A percentile compares a stretch with the other conserved stretches of the same genome.
These are phyloP conservation scores for Pseudogymnoascus sp. DNA, from an alignment of 2,329 filamentous ascomycete species.

Conservation along the genomic window DNA sequence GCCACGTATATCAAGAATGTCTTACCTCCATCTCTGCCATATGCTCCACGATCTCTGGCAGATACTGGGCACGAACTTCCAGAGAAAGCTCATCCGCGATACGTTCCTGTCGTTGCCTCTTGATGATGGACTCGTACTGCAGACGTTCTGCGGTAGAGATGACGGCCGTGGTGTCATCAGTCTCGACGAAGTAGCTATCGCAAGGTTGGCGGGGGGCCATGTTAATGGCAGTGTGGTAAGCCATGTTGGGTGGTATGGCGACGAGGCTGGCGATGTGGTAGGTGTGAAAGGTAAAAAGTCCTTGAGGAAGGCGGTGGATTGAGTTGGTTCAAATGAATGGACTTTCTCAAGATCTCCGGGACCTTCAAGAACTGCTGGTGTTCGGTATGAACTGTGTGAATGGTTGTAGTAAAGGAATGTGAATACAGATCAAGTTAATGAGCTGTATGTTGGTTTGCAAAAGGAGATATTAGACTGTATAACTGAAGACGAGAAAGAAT, in stretches of 20 bases:
- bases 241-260: conserved; percentile 9
- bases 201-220: conserved; percentile 44
- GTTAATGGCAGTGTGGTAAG: conserved; percentile 17
- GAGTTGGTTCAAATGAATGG: conserved; percentile 19
- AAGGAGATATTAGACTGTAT: conserved; percentile 28
- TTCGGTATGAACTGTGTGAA: conserved; percentile 21
- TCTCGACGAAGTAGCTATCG: conserved; percentile 61
- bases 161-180: conserved; percentile 37
- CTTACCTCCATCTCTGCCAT: conserved; percentile 85
- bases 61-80: conserved; percentile 78
- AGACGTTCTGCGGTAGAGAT: conserved; percentile 38
- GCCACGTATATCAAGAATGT: conserved; percentile 13
- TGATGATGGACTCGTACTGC: conserved; percentile 69
- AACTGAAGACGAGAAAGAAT: conserved; percentile 19
- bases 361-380: conserved; percentile 28
- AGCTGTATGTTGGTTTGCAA: conserved; percentile 21
- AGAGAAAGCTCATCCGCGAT: conserved; percentile 84
- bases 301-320: conserved; percentile 8
- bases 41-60: conserved; percentile 88
- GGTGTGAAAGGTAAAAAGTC: conserved; percentile 11
- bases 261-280: conserved; percentile 9
- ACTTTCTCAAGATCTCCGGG: conserved; percentile 29
- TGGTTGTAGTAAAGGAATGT: conserved; percentile 24
- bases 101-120: conserved; percentile 75
- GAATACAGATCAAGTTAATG: conserved; percentile 18